Conservation (phyloP, 116 monocot genomes). For the Dioscorea cayenensis region DNA sequence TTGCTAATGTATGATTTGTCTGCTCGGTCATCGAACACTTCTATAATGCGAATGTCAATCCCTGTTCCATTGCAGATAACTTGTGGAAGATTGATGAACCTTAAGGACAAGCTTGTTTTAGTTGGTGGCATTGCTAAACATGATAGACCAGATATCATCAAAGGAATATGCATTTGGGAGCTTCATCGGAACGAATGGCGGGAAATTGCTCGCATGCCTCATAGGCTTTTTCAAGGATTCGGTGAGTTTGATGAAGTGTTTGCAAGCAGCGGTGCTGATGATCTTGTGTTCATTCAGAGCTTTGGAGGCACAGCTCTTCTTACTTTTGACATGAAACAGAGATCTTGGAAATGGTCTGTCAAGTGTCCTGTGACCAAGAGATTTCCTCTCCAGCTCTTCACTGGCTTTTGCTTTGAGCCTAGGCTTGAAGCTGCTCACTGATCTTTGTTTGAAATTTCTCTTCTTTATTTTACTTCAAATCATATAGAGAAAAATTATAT, state of each 20-base stretch:
- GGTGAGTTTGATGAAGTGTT: conserved; percentile 97
- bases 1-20: conserved; percentile 59
- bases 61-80: conserved; percentile 71
- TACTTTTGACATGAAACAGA: conserved; percentile 66
- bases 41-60: conserved; percentile 34
- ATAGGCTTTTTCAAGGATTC: conserved; percentile 79
- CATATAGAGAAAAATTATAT: not conserved
- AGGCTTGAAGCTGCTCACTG: conserved; percentile 42
- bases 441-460: not conserved
- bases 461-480: not conserved
- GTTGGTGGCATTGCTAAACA: conserved; percentile 87
- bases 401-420: conserved; percentile 90
- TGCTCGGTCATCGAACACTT: conserved; percentile 10
- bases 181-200: conserved; percentile 58
- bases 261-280: conserved; percentile 76
- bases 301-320: conserved; percentile 78
- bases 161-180: conserved; percentile 91
- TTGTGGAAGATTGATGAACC: conserved; percentile 82
- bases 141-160: conserved; percentile 75
- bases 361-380: conserved; percentile 86
- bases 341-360: conserved; percentile 83
- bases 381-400: conserved; percentile 92
- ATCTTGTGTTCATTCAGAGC: conserved; percentile 81
- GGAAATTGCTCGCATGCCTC: conserved; percentile 80
- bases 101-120: conserved; percentile 72